phyloP scores from a whole-genome alignment of 768 basidiomycete species.

The Mycena indigotica region DNA sequence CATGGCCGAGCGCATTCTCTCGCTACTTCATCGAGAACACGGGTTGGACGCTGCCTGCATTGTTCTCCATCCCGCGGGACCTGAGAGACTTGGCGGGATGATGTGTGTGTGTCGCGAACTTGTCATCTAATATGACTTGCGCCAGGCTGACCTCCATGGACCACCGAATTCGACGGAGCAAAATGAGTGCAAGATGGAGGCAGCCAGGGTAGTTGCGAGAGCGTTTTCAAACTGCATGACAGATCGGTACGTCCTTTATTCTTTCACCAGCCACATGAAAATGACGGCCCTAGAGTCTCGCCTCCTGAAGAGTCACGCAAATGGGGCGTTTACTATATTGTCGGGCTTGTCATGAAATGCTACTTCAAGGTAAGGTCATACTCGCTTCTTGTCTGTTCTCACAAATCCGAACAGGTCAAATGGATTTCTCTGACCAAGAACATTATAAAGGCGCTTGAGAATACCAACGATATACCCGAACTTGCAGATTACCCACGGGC shows the following conservation, averaged over 20 bases:
- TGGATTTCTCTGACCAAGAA: conserved; percentile 91
- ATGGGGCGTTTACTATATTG: conserved; percentile 93
- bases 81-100: conserved; percentile 82
- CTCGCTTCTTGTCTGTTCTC: too few species aligned
- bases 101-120: conserved; percentile 64
- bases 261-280: too few species aligned
- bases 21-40: conserved; percentile 79
- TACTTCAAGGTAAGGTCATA: too few species aligned
- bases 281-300: too few species aligned
- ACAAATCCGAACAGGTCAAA: too few species aligned
- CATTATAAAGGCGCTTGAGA: conserved; percentile 85
- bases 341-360: conserved; percentile 86
- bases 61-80: conserved; percentile 82
- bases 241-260: too few species aligned
- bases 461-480: conserved; percentile 82
- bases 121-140: conserved; percentile 1
- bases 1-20: conserved; percentile 59
- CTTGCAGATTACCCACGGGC: conserved; percentile 75
- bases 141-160: conserved; percentile 70
- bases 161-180: conserved; percentile 52
- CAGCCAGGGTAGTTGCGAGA: conserved; percentile 83
- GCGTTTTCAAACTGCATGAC: conserved; percentile 89
- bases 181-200: conserved; percentile 79
- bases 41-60: conserved; percentile 82
- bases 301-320: conserved; percentile 74